phyloP scores from a whole-genome alignment of 495 filamentous ascomycete species.

The Podospora fimiseda region DNA sequence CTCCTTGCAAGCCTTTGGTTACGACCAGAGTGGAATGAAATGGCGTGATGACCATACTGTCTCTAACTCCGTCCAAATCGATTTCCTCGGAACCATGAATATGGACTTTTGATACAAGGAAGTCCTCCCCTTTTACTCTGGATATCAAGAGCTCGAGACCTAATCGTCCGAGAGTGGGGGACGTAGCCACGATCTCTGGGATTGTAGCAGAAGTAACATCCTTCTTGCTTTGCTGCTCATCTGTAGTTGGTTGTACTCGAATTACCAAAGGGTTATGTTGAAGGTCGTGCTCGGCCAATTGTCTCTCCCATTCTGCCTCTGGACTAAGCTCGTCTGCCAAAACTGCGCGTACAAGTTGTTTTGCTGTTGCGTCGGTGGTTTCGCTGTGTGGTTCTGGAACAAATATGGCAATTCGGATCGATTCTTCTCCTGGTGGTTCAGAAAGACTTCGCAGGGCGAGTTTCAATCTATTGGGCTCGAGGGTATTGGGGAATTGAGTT shows the following conservation, averaged over 20 bases:
- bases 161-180: conserved; percentile 57
- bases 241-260: conserved; percentile 26
- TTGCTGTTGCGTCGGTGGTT: conserved; percentile 26
- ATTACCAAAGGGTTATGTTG: conserved; percentile 41
- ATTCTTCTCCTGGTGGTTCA: conserved; percentile 50
- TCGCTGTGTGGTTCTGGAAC: conserved; percentile 14
- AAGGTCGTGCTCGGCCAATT: conserved; percentile 46
- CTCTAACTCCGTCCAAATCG: not conserved
- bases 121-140: conserved; percentile 43
- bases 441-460: conserved; percentile 74
- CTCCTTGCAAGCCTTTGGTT: conserved; percentile 53
- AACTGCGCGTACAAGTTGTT: conserved; percentile 60
- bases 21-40: conserved; percentile 79
- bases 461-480: conserved; percentile 70
- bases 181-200: conserved; percentile 53
- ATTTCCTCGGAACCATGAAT: conserved; percentile 16
- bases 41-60: conserved; percentile 48
- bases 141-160: conserved; percentile 75
- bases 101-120: conserved; percentile 68
- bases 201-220: conserved; percentile 24
- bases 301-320: conserved; percentile 63
- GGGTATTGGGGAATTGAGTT: conserved; percentile 53
- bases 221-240: conserved; percentile 8
- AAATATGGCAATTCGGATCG: conserved; percentile 65
- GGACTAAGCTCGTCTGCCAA: conserved; percentile 70